phyloP scores from a whole-genome alignment of 192 early-diverging fungal genomes.

The Pilobolus umbonatus region DNA sequence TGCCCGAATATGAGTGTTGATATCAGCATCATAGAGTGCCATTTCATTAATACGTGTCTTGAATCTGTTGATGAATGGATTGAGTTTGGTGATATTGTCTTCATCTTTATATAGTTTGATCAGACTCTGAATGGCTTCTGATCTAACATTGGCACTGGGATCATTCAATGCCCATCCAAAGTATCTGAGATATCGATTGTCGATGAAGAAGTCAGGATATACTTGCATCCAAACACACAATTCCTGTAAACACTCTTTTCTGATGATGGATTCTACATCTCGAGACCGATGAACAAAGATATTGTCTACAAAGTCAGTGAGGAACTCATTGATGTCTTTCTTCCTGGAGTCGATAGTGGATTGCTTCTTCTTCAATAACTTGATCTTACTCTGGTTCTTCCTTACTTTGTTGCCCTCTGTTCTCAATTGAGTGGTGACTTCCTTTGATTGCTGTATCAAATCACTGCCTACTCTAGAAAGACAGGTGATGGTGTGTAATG shows the following conservation, averaged over 20 bases:
- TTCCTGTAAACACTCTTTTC: slow-evolving; percentile 77
- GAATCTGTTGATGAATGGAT: slow-evolving; percentile 63
- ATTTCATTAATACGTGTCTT: slow-evolving; percentile 73
- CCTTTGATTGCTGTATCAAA: slow-evolving; percentile 54
- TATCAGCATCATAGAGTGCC: slow-evolving; percentile 62
- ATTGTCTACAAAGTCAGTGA: slow-evolving; percentile 75
- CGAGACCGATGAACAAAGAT: slow-evolving; percentile 89
- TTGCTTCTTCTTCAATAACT: slow-evolving; percentile 37
- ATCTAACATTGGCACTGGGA: slow-evolving; percentile 60
- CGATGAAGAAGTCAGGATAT: slow-evolving; percentile 68
- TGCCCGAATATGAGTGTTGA: slow-evolving; percentile 43
- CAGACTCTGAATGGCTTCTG: slow-evolving; percentile 65
- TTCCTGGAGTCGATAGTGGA: slow-evolving; percentile 51
- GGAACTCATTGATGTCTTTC: slow-evolving; percentile 49
- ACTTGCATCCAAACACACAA: slow-evolving; percentile 74
- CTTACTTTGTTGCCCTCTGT: slow-evolving; percentile 33
- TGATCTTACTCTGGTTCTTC: slow-evolving; percentile 30
- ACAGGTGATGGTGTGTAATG: slow-evolving; percentile 59
- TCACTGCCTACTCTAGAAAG: slow-evolving; percentile 67
- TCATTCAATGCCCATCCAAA: slow-evolving; percentile 87
- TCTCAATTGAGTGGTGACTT: slow-evolving; percentile 65
- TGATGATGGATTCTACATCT: slow-evolving; percentile 81
- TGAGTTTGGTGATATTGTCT: slow-evolving; percentile 47
- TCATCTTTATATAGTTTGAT: slow-evolving; percentile 54
- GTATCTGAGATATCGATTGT: slow-evolving; percentile 73